A percentile compares a stretch with the other conserved stretches of the same genome.
Conservation (phyloP, 164 flowering plant genomes). For the Annona cherimola region DNA sequence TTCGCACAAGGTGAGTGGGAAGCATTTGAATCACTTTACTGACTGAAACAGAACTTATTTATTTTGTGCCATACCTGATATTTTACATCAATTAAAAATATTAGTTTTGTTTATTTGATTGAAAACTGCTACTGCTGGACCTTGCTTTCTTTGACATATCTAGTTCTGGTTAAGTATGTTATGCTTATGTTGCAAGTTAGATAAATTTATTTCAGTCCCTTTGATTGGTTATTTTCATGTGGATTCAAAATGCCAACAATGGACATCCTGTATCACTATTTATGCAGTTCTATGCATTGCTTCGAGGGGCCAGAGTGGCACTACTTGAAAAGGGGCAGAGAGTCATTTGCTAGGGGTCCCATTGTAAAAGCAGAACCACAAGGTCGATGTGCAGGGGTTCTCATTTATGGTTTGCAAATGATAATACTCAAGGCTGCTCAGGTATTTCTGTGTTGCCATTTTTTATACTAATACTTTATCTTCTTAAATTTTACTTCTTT, state of each 20-base stretch:
- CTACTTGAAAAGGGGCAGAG: constrained; percentile 85
- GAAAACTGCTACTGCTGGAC: neutral
- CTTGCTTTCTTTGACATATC: neutral
- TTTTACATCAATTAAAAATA: too few relatives aligned
- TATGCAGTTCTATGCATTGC: constrained; percentile 90
- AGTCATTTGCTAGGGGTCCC: constrained; percentile 90
- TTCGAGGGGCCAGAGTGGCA: constrained; percentile 98
- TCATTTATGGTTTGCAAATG: constrained; percentile 87
- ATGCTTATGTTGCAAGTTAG: neutral
- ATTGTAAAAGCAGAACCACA: constrained; percentile 84
- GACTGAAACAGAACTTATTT: neutral
- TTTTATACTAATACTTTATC: neutral
- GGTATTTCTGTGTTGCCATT: constrained; percentile 35
- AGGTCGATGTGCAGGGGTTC: constrained; percentile 91
- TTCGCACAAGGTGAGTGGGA: constrained; percentile 65
- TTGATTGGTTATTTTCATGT: neutral
- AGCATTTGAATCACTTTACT: neutral
- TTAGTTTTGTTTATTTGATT: neutral
- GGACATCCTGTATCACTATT: neutral
- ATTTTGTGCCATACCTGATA: neutral
- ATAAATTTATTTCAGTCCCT: neutral
- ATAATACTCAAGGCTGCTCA: constrained; percentile 86
- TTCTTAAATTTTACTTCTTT: neutral
- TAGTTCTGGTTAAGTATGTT: neutral
- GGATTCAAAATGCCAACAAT: neutral